phyloP scores from a whole-genome alignment of 208 protist species.

The Acanthamoeba culbertsoni region DNA sequence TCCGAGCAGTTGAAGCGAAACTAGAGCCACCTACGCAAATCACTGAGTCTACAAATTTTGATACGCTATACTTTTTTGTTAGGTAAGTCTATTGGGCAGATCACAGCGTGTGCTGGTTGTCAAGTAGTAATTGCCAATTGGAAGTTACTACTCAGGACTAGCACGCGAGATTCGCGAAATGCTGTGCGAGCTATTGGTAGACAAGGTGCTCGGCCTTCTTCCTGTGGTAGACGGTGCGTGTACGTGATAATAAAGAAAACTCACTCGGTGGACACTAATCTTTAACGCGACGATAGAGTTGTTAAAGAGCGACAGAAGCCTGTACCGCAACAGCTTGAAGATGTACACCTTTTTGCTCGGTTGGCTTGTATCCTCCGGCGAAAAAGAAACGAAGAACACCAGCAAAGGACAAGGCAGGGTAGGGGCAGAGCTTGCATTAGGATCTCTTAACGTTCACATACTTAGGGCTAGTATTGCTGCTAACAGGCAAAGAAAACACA shows the following conservation, averaged over 20 bases:
- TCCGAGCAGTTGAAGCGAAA: not conserved
- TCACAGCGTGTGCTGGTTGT: too few species aligned
- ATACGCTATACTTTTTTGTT: constrained; percentile 44
- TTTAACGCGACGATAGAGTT: not conserved
- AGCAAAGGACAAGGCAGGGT: not conserved
- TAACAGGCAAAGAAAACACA: not conserved
- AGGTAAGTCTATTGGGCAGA: not conserved
- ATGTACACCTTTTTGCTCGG: constrained; percentile 39
- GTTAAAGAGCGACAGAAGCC: not conserved
- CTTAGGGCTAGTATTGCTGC: too few species aligned
- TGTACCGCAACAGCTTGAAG: not conserved
- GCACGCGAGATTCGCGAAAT: not conserved
- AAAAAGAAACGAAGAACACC: constrained; percentile 5
- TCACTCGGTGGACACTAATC: not conserved
- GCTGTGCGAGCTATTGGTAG: not conserved
- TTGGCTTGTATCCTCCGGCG: constrained; percentile 25
- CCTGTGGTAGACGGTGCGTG: not conserved
- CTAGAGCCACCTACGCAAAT: not conserved
- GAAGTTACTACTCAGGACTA: not conserved
- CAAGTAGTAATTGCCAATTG: not conserved
- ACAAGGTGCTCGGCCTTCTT: not conserved
- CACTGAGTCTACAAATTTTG: not conserved
- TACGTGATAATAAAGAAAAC: not conserved
- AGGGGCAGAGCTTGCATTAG: not conserved
- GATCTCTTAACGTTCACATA: not conserved